Evolutionary conservation across 495 filamentous ascomycete species (phyloP), one percentile per base, ranked within the genome.

Genomic region (Aspergillus bertholletiae): DNA sequence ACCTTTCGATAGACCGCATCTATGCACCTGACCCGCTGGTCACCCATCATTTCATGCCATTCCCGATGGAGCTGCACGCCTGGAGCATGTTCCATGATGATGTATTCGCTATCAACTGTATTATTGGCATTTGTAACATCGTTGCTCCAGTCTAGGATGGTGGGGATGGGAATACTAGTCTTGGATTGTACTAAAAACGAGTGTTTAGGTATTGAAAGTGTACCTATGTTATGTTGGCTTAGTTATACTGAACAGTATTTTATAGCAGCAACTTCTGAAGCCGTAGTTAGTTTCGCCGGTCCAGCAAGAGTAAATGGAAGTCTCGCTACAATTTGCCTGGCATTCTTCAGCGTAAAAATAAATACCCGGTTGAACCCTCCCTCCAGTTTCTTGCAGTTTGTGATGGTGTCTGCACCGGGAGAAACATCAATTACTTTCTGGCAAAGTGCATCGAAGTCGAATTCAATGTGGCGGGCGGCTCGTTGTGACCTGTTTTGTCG

Each of bases 251-350:
- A 62, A 75, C 71, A 34, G 50, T 74, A 75, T 35, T 53, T 48
- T 18, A 74, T 70, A 4, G 70, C 74, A 12, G 75, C 70, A 46
- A 76, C 71, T 59, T 78, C 73, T n/a, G 74, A 78, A 24, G 56
- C 54, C 0, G 67, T 73, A 1, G 64, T 63, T 22, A 73, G 23
- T 46, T 53, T 60, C 22, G 66, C 39, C 12, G 70, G 71, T 18
- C 74, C 69, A 41, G 67, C 68, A 13, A 73, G 17, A 4, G 17
- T 44, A 46, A 71, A 72, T 2, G 74, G 74, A 28, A 78, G 53
- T 48, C 64, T 65, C 9, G 74, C 75, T 4, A 76, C 71, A 27
- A 74, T 49, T 1, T 54, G 53, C 49, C 54, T 62, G 28, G 27
- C 60, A 55, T 74, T 69, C 55, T 74, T 56, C 46, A 69, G 54